Conservation (phyloP, 2,329 filamentous ascomycete species). For the Drechmeria coniospora region DNA sequence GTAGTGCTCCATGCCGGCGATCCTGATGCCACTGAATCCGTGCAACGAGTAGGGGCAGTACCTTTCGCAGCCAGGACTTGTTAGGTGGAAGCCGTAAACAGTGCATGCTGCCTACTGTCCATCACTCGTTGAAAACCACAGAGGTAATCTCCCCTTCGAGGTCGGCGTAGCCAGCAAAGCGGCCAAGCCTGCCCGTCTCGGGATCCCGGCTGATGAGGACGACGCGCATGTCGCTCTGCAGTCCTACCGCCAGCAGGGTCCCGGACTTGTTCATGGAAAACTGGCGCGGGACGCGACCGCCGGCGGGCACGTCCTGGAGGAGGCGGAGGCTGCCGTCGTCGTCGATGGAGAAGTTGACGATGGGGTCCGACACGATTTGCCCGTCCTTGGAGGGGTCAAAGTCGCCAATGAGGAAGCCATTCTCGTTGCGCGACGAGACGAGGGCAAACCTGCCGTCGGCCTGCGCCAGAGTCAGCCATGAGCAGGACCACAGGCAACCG, state of each 20-base stretch:
- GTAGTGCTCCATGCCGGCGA: too few species aligned
- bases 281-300: constrained; percentile 50
- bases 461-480: constrained; percentile 14
- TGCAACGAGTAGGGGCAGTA: too few species aligned
- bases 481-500: neutral
- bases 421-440: constrained; percentile 52
- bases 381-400: constrained; percentile 25
- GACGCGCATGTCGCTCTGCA: constrained; percentile 46
- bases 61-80: neutral
- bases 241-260: constrained; percentile 46
- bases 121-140: constrained; percentile 30
- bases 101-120: constrained; percentile 1
- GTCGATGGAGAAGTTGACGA: constrained; percentile 47
- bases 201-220: constrained; percentile 46
- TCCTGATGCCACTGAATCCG: too few species aligned
- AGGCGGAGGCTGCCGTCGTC: constrained; percentile 34
- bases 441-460: constrained; percentile 47
- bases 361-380: constrained; percentile 41
- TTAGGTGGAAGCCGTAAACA: neutral
- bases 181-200: constrained; percentile 38
- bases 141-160: constrained; percentile 29
- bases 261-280: constrained; percentile 52
- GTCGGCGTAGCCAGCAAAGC: constrained; percentile 25
- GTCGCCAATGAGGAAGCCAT: constrained; percentile 32
- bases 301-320: constrained; percentile 43